Percentiles rank a stretch among this genome's conserved stretches.
Conservation (phyloP, 2,329 filamentous ascomycete species). For the Trichoderma polysporum region DNA sequence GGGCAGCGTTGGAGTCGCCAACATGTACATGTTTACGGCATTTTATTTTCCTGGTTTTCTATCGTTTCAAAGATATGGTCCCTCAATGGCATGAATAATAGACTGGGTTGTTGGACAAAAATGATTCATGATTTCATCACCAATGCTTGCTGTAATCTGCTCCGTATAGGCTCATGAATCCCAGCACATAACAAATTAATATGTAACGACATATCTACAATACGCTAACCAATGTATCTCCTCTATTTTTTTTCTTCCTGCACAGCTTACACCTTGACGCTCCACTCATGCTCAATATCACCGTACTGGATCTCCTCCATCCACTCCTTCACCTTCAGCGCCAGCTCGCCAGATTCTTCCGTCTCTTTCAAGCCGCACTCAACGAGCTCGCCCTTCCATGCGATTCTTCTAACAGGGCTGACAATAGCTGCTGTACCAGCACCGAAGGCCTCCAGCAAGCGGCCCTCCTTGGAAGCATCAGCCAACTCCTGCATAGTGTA, state of each 20-base stretch:
- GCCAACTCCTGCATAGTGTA: constrained; percentile 86
- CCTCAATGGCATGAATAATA: constrained; percentile 35
- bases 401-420: constrained; percentile 83
- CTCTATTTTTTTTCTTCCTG: neutral
- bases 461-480: constrained; percentile 78
- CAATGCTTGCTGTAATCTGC: neutral
- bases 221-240: neutral
- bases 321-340: constrained; percentile 89
- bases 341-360: constrained; percentile 85
- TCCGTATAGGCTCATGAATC: neutral
- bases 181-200: neutral
- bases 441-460: constrained; percentile 90
- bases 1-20: constrained; percentile 24
- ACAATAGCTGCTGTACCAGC: constrained; percentile 93
- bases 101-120: constrained; percentile 26
- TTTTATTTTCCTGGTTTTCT: constrained; percentile 28
- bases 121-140: neutral
- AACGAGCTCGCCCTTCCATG: constrained; percentile 79
- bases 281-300: constrained; percentile 90
- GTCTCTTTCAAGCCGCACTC: constrained; percentile 77
- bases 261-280: constrained; percentile 50
- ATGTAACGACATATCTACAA: constrained; percentile 6
- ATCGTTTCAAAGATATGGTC: constrained; percentile 29
- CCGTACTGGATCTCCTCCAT: constrained; percentile 96
- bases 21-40: constrained; percentile 37